Base-by-base conservation (phyloP, 2,329 filamentous ascomycete genomes). In the Verticillium zaregamsianum region DNA sequence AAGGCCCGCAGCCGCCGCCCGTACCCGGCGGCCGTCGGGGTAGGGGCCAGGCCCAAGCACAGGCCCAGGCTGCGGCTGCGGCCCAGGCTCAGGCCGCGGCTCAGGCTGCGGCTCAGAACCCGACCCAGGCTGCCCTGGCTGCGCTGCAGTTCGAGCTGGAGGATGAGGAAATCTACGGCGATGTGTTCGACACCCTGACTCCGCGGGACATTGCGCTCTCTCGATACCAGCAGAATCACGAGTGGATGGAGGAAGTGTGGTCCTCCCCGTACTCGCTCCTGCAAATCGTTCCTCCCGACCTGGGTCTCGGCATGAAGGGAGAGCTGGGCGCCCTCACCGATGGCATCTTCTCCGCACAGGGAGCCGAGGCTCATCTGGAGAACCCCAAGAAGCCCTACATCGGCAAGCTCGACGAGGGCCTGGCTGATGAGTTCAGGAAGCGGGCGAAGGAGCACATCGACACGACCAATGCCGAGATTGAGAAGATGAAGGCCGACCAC, bases 171-270 rank as follows among this genome's bases (percentile, higher is more conserved):
- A 93, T 98, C 73, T 52, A 52, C 11, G 45, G 94, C 97, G 70
- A 90, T 90, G 3, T 90, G 90, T 92, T 99, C 70, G 95, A 99
- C 72, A 86, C 92, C 65, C 80, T 97, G 65, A 94, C 92, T 0
- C 93, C 93, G 3, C 86, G 93, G 54, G 95, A 99, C 66, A 90
- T 99, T 64, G 96, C 93, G 68, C 81, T 92, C 63, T 86, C 88
- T 66, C 86, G 95, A 61, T 99, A 97, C 74, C 90, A 90, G 72
- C 93, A 97, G 72, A 96, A 99, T 69, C 94, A 99, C 70, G 92
- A 97, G 74, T 98, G 94, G 95, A 97, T 99, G 92, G 95, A 98
- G 71, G 94, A 99, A 76, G 89, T 99, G 32, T 85, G 98, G 60
- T 92, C 91, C 1, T 98, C 94, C 1, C 92, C 93, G 0, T 97